Evolutionary conservation across 768 basidiomycete genomes (phyloP), one percentile per base, ranked within the genome.

Genomic region (Leccinum barrowsii): DNA sequence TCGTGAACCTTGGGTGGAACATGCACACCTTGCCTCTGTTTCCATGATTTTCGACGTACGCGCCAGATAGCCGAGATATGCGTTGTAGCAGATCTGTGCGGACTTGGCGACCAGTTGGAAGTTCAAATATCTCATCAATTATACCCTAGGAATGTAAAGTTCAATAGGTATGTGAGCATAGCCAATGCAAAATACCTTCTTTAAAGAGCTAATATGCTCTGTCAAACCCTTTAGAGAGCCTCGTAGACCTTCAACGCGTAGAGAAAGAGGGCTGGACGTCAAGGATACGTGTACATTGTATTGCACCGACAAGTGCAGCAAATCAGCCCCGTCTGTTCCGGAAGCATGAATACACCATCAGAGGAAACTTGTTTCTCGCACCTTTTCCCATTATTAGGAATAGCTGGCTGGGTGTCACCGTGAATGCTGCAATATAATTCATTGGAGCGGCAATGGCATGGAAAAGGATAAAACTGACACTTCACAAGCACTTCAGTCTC

Each of bases 351-450:
- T 40, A n/a, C 30, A 62, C 11, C 30, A 56, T 56, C 24, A 32
- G n/a, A 15, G 6, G 30, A 50, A 58, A 44, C 8, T 19, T 7
- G 4, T 48, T 37, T 37, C 47, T 52, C 61, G 52, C 30, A 87
- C 90, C 86, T 80, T 80, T 85, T 42, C 89, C 89, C 60, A 92
- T 78, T 30, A 91, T 77, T 30, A 91, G 67, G 67, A 91, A 89
- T 6, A 89, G 77, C 63, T 88, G 79, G 52, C 77, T 79, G 3
- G 83, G 79, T 17, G 77, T 79, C 57, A 92, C 72, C 32, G 78
- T 71, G 64, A 87, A 81, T 2, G 70, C 90, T 91, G 63, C 8
- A 32, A 53, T 30, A 53, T 51, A 57, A 21, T 49, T 56, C 21
- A n/a, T 34, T 53, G 30, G 56, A 52, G 19, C 58, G 34, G 34